Conservation (phyloP, 352 stramenopile species). For the Globisporangium carolinianum region DNA sequence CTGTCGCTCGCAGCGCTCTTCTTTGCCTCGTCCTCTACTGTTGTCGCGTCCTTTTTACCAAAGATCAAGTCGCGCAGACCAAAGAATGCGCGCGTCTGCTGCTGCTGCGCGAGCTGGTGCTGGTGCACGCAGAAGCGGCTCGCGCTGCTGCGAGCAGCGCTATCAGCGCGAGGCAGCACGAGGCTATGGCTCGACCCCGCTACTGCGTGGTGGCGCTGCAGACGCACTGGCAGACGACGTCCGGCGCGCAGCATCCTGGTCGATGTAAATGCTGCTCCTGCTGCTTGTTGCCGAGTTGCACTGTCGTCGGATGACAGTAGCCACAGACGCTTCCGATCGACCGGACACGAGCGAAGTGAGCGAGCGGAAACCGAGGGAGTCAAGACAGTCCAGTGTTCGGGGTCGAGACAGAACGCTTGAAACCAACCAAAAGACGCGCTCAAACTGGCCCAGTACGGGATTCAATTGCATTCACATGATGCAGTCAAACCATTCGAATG, state of each 20-base stretch:
- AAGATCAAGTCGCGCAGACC: conserved; percentile 64
- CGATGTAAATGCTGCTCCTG: not conserved
- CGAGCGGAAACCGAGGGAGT: too few relatives aligned
- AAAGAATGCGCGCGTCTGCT: conserved; percentile 49
- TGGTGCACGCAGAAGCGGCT: conserved; percentile 8
- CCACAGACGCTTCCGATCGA: too few relatives aligned
- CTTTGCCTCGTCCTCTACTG: conserved; percentile 8
- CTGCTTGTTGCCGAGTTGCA: not conserved
- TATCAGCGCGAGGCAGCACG: conserved; percentile 1
- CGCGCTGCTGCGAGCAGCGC: not conserved
- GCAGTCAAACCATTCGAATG: too few relatives aligned
- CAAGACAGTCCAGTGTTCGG: too few relatives aligned
- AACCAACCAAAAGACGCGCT: not conserved
- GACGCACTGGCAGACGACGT: conserved; percentile 12
- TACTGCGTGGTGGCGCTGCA: conserved; percentile 7
- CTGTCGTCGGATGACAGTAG: too few relatives aligned
- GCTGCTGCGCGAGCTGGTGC: conserved; percentile 2
- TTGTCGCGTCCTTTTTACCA: conserved; percentile 26
- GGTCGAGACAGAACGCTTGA: not conserved
- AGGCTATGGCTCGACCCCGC: not conserved
- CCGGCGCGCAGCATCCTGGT: conserved; percentile 15
- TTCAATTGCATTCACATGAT: not conserved
- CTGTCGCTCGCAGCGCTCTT: conserved; percentile 1
- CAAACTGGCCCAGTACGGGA: not conserved
- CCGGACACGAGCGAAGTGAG: too few relatives aligned